Base-by-base conservation (phyloP, 139 green algal species). In the Haematococcus lacustris region DNA sequence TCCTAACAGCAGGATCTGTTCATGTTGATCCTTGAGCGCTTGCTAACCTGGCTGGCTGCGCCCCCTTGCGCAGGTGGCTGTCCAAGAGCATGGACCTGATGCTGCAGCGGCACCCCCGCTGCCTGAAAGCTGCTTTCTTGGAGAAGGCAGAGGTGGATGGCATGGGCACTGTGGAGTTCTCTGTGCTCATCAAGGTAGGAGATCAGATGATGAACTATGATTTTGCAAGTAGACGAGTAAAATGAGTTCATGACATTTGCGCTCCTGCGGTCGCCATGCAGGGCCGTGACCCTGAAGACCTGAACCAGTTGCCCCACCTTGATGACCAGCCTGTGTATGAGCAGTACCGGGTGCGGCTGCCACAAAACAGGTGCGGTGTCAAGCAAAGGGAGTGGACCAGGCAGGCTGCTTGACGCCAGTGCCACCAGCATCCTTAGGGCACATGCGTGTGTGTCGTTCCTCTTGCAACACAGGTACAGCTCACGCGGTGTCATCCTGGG, bases 401-500 rank as follows among this genome's bases (percentile, higher is more conserved):
- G n/a, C n/a, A n/a, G n/a, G n/a, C n/a, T n/a, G n/a, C n/a, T n/a
- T n/a, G n/a, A n/a, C n/a, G n/a, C n/a, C n/a, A n/a, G n/a, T n/a
- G n/a, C n/a, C n/a, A n/a, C n/a, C n/a, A n/a, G n/a, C n/a, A n/a
- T n/a, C n/a, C n/a, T n/a, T n/a, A n/a, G n/a, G n/a, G n/a, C n/a
- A n/a, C n/a, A n/a, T n/a, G n/a, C 47, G 23, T 33, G 25, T 65
- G 57, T 33, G 57, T 65, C 6, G 9, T 65, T 25, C 57, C 9
- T 33, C 26, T 25, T 13, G 5, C 25, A 13, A 13, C 32, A 13
- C 30, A 68, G 66, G 30, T 83, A 85, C 76, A 76, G 50, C 17
- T 53, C 39, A 1, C 76, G 74, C 25, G 84, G 84, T 21, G 80
- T 89, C 34, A 85, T 90, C 57, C 75, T 95, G n/a, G 91, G 91